A percentile compares a stretch with the other conserved stretches of the same genome.
Evolutionary conservation across 2,329 filamentous ascomycete species (phyloP).

Genomic region (Fusarium azukiicola): DNA sequence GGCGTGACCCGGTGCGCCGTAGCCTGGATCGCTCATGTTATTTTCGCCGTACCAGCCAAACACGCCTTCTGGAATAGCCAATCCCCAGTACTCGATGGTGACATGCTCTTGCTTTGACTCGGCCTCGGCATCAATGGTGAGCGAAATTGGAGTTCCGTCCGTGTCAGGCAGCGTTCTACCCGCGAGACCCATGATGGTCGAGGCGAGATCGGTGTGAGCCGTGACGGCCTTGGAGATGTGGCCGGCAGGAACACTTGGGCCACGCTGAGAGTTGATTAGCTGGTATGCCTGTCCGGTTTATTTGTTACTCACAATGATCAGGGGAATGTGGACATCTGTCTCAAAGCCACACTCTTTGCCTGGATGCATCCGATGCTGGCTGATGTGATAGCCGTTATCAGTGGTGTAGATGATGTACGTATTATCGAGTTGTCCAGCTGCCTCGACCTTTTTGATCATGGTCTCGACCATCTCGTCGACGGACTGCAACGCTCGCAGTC

Average conservation of each 20-base stretch:
- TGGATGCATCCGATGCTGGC: slow-evolving; percentile 37
- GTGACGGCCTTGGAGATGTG: background rate
- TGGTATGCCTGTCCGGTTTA: no score
- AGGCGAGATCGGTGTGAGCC: background rate
- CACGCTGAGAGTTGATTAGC: background rate
- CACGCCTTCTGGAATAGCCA: background rate
- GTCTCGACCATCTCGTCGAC: slow-evolving; percentile 4
- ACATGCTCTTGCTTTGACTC: slow-evolving; percentile 7
- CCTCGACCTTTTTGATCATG: background rate
- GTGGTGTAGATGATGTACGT: slow-evolving; percentile 40
- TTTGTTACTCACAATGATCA: background rate
- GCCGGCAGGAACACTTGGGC: background rate
- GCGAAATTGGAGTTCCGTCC: background rate
- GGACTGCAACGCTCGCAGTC: background rate
- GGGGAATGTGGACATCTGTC: slow-evolving; percentile 14
- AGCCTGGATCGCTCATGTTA: slow-evolving; percentile 14
- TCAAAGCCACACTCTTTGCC: slow-evolving; percentile 29
- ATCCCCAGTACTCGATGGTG: slow-evolving; percentile 4
- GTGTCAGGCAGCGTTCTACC: background rate
- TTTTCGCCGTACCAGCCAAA: background rate
- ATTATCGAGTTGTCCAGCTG: slow-evolving; percentile 11
- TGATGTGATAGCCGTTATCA: slow-evolving; percentile 40
- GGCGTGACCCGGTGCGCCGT: background rate
- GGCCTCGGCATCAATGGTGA: background rate
- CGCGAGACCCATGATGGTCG: slow-evolving; percentile 1